Evolutionary conservation across 306 rosid genomes (phyloP).

Genomic region (Cyclanthera cordifolia): DNA sequence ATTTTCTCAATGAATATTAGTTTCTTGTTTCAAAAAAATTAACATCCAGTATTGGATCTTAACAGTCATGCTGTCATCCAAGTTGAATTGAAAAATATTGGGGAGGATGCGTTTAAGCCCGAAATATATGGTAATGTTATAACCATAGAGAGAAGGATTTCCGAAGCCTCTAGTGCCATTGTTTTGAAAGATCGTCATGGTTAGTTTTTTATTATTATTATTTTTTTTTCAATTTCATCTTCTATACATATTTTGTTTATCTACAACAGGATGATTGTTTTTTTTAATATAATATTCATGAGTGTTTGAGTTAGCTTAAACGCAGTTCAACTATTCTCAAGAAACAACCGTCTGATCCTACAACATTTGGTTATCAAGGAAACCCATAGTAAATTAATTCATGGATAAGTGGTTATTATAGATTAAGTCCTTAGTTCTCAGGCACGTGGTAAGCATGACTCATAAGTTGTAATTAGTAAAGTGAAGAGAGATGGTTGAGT

Average conservation of each 20-base stretch:
- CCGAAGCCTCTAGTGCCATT: slow-evolving; percentile 43
- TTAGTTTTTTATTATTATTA: slow-evolving; percentile 9
- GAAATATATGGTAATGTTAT: slow-evolving; percentile 53
- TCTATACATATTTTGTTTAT: not conserved
- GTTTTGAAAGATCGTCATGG: slow-evolving; percentile 67
- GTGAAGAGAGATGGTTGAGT: not conserved
- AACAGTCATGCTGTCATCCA: slow-evolving; percentile 60
- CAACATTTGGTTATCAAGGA: too few species aligned
- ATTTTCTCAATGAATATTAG: too few species aligned
- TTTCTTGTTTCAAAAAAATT: too few species aligned
- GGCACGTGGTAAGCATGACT: not conserved
- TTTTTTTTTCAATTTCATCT: not conserved
- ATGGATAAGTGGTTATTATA: too few species aligned
- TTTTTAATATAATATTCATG: too few species aligned
- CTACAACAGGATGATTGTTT: not conserved
- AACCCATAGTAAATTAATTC: too few species aligned
- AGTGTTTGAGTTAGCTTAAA: too few species aligned
- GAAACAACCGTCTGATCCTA: too few species aligned
- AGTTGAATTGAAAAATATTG: slow-evolving; percentile 67
- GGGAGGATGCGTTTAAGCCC: slow-evolving; percentile 87
- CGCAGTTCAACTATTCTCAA: too few species aligned
- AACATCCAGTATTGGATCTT: slow-evolving; percentile 15
- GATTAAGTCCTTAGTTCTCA: not conserved
- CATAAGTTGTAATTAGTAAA: not conserved
- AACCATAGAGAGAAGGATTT: slow-evolving; percentile 60